phyloP scores from a whole-genome alignment of 768 basidiomycete species.

The Hypsizygus marmoreus region DNA sequence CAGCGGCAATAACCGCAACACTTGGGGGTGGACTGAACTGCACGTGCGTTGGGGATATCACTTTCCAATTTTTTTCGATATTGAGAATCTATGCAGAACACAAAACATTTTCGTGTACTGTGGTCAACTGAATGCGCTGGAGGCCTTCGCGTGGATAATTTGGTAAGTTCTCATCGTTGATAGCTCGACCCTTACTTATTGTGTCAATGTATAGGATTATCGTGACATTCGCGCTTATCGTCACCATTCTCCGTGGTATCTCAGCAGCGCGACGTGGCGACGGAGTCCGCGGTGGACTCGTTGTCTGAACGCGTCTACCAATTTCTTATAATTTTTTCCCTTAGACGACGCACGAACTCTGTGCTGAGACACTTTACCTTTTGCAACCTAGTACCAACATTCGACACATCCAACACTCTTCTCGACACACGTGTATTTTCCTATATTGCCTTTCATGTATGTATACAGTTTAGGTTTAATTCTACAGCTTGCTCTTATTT shows the following conservation, averaged over 20 bases:
- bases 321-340: neutral
- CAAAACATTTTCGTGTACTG: constrained; percentile 60
- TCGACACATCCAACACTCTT: too few relatives aligned
- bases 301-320: constrained; percentile 26
- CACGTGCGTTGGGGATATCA: constrained; percentile 39
- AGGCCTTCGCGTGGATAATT: constrained; percentile 75
- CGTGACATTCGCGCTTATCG: constrained; percentile 58
- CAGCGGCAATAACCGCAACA: constrained; percentile 65
- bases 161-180: constrained; percentile 47
- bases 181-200: neutral
- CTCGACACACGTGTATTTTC: constrained; percentile 4
- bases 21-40: constrained; percentile 75
- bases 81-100: constrained; percentile 25
- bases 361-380: too few relatives aligned
- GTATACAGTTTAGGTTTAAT: too few relatives aligned
- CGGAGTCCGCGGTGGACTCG: constrained; percentile 60
- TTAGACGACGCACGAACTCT: neutral
- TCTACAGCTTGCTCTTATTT: too few relatives aligned
- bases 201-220: constrained; percentile 50
- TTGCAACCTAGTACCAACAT: too few relatives aligned
- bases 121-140: constrained; percentile 73
- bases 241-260: constrained; percentile 64
- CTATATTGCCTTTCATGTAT: too few relatives aligned
- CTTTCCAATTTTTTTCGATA: constrained; percentile 1
- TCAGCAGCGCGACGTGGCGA: constrained; percentile 63